Base-by-base conservation (phyloP, 169 alveolate species). In the Babesia bigemina region DNA sequence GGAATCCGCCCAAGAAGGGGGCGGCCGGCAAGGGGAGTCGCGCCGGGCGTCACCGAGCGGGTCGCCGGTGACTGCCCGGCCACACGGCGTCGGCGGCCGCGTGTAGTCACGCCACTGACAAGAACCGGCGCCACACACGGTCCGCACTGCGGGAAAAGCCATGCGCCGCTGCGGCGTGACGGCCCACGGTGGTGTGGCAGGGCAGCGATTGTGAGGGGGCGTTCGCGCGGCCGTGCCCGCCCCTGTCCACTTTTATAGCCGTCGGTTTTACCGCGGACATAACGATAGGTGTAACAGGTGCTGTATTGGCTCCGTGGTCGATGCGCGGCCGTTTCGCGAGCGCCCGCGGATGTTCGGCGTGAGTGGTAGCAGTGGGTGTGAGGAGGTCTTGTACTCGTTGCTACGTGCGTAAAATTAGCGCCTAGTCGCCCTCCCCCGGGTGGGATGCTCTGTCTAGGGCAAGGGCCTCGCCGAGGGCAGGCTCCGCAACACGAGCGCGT, bases 11-110 rank as follows among this genome's bases (percentile, higher is more conserved):
- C 52, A 62, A 48, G 47, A 75, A 29, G 59, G 59, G 36, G 73
- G 70, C 49, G 53, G 53, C 29, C 55, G 75, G 22, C 66, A 67
- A 60, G 52, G 36, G 39, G 50, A 50, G 62, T 45, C 62, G 53
- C 85, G 61, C 75, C 67, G 61, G n/a, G 66, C 75, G 36, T 53
- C 47, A 58, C 73, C 67, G 49, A 45, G 61, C 47, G 75, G 61
- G 70, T 36, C 29, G 42, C 39, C 17, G 36, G 56, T 19, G 55
- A 44, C 2, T 16, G n/a, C 61, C 62, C 70, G 86, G 60, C 44
- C 63, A 58, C 55, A 76, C 60, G 65, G 10, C 2, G 39, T 2
- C 39, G 6, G 10, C 10, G 10, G 39, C 39, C 2, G 2, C 39
- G 39, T 33, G 39, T 33, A 2, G 39, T 4, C 6, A 33, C 2